A percentile compares a stretch with the other conserved stretches of the same genome.
Conservation (phyloP, 768 basidiomycete genomes). For the Suillus bovinus region DNA sequence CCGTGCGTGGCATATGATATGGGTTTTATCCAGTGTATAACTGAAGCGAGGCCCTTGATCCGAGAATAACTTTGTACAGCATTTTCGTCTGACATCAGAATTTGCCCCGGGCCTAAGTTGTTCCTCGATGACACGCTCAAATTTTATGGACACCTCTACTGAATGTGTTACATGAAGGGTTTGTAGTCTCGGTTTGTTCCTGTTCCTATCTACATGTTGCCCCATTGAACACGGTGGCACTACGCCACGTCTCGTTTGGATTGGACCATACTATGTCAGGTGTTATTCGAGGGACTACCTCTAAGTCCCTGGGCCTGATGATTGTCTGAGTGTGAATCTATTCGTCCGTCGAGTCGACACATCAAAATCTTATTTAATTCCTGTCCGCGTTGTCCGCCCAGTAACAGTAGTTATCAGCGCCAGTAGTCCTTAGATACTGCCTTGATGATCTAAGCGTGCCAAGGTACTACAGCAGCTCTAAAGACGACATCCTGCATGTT, state of each 20-base stretch:
- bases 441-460: background rate
- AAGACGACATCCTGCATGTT: background rate
- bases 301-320: background rate
- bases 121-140: background rate
- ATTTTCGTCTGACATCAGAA: background rate
- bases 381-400: background rate
- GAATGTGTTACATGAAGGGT: background rate
- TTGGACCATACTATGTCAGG: background rate
- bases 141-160: background rate
- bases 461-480: slow-evolving; percentile 4
- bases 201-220: background rate
- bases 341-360: background rate
- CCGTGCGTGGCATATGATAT: background rate
- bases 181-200: background rate
- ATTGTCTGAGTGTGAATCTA: slow-evolving; percentile 2
- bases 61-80: background rate
- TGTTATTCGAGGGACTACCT: no score
- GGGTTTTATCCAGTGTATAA: background rate
- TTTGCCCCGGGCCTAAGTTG: background rate
- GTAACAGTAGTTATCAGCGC: background rate
- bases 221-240: background rate
- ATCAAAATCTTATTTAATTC: background rate
- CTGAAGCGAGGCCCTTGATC: background rate
- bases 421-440: background rate
- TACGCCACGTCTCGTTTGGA: background rate